Evolutionary conservation across 306 rosid species (phyloP).

Genomic region (Canavalia gladiata): DNA sequence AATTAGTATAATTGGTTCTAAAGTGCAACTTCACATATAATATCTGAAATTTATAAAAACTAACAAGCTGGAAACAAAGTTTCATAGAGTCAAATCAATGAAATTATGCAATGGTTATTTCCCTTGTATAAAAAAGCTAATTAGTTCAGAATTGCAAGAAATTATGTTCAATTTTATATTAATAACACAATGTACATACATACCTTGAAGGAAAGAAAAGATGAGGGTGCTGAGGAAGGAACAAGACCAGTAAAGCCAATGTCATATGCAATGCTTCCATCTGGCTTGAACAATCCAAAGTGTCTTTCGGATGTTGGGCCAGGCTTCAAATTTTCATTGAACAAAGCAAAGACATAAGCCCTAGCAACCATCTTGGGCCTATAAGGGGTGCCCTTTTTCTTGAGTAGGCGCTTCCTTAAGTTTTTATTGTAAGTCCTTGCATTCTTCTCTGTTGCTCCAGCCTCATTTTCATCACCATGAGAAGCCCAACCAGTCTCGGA

Average conservation of each 20-base stretch:
- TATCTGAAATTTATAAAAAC: no score
- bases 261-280: slow-evolving; percentile 89
- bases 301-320: slow-evolving; percentile 96
- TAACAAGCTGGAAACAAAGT: no score
- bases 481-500: slow-evolving; percentile 99
- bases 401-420: slow-evolving; percentile 64
- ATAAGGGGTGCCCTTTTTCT: slow-evolving; percentile 90
- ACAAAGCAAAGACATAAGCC: slow-evolving; percentile 90
- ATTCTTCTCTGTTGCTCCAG: slow-evolving; percentile 66
- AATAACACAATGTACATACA: slow-evolving; percentile 7
- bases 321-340: slow-evolving; percentile 87
- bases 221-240: slow-evolving; percentile 73
- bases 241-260: slow-evolving; percentile 88
- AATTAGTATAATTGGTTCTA: no score
- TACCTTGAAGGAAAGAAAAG: slow-evolving; percentile 79
- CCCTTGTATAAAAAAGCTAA: no score
- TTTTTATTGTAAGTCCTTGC: slow-evolving; percentile 78
- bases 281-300: slow-evolving; percentile 90
- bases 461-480: slow-evolving; percentile 73
- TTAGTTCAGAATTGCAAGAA: not conserved
- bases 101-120: no score
- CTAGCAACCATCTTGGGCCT: slow-evolving; percentile 70
- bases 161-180: not conserved
- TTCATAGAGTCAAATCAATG: no score
- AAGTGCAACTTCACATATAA: no score